phyloP scores from a whole-genome alignment of 2,329 filamentous ascomycete genomes.

The Metarhizium anisopliae region DNA sequence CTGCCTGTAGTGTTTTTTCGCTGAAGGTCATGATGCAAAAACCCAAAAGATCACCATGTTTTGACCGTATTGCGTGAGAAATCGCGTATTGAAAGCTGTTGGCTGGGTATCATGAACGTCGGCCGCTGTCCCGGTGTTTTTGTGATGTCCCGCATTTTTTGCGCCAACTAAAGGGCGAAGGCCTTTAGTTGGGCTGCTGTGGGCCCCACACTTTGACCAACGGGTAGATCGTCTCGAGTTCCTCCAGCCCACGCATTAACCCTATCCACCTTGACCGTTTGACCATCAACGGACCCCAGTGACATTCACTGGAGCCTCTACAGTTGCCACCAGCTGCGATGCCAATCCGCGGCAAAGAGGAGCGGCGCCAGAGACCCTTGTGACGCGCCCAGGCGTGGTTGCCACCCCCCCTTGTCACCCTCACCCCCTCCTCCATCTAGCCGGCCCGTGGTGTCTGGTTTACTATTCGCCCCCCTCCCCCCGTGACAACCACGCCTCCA shows the following conservation, averaged over 20 bases:
- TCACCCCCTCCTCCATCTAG: neutral
- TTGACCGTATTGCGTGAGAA: too few species aligned
- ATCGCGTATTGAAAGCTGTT: too few species aligned
- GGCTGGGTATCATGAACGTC: too few species aligned
- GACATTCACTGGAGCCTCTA: conserved; percentile 21
- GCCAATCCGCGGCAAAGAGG: neutral
- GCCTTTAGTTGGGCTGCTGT: too few species aligned
- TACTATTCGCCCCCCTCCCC: neutral
- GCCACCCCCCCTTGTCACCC: neutral
- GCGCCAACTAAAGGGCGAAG: too few species aligned
- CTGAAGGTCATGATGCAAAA: too few species aligned
- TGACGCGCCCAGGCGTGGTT: neutral
- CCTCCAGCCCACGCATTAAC: conserved; percentile 13
- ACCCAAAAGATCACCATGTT: too few species aligned
- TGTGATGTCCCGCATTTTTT: too few species aligned
- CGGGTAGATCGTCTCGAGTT: conserved; percentile 21
- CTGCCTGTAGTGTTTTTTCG: too few species aligned
- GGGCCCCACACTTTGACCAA: too few species aligned
- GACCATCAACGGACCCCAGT: conserved; percentile 12
- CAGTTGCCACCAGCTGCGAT: neutral
- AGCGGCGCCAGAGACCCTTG: neutral
- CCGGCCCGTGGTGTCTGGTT: neutral
- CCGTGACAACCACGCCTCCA: neutral
- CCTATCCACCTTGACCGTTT: conserved; percentile 12
- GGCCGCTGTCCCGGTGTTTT: too few species aligned